Evolutionary conservation across 2,329 filamentous ascomycete genomes (phyloP).

Genomic region (Colletotrichum sp.): DNA sequence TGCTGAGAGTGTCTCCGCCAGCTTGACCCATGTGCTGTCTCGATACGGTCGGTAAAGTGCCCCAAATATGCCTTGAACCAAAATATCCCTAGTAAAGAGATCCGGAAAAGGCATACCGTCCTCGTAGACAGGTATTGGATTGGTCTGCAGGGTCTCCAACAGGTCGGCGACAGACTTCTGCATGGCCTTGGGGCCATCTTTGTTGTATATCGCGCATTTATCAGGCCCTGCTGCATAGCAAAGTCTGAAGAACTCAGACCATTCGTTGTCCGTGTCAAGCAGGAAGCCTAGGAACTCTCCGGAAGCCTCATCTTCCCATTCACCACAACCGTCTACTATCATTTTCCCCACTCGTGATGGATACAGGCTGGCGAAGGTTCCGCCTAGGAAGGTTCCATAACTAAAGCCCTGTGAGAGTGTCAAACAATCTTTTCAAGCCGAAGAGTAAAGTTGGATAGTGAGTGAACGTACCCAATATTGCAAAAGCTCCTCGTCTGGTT

Average conservation of each 20-base stretch:
- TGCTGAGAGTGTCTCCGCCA: background rate
- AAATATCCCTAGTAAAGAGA: background rate
- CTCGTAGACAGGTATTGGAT: background rate
- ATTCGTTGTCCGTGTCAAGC: background rate
- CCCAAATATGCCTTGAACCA: background rate
- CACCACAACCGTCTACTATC: conserved; percentile 42
- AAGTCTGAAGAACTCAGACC: background rate
- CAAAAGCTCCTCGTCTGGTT: background rate
- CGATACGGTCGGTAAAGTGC: background rate
- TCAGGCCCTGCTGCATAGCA: background rate
- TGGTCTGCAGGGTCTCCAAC: background rate
- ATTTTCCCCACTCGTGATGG: conserved; percentile 42
- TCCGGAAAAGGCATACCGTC: background rate
- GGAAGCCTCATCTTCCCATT: conserved; percentile 39
- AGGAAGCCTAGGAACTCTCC: conserved; percentile 3
- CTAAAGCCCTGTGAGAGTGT: conserved; percentile 49
- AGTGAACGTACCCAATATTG: background rate
- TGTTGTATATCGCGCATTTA: background rate
- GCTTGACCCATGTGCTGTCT: background rate
- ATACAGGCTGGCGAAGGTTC: conserved; percentile 39
- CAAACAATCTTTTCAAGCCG: background rate
- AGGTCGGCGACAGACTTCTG: background rate
- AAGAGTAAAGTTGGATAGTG: background rate
- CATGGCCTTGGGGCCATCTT: background rate
- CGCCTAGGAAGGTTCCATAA: conserved; percentile 43